Percentiles rank a stretch among this genome's conserved stretches.
These are phyloP conservation scores for Coemansia sp. DNA, from an alignment of 371 early-diverging fungal species.

Conservation along the genomic window DNA sequence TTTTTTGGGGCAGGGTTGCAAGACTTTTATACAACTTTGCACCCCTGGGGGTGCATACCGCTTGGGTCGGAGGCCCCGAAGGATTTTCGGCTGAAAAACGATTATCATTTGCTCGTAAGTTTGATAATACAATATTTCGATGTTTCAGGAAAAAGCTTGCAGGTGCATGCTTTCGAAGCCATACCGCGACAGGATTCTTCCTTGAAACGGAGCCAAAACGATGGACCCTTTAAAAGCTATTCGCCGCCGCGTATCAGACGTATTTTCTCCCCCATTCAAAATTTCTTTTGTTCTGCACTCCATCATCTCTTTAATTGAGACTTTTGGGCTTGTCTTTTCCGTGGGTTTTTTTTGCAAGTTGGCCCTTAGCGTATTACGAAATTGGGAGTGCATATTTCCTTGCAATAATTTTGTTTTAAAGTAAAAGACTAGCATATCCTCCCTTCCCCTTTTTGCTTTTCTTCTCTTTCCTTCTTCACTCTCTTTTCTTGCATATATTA, in stretches of 20 bases:
- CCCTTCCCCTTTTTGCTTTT: neutral
- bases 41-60: neutral
- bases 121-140: conserved; percentile 1
- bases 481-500: neutral
- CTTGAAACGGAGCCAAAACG: neutral
- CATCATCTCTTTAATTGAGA: neutral
- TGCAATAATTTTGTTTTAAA: neutral
- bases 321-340: neutral
- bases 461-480: neutral
- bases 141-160: neutral
- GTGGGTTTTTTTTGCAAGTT: neutral
- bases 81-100: neutral
- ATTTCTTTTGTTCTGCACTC: neutral
- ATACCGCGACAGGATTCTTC: neutral
- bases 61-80: neutral
- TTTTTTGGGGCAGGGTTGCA: neutral
- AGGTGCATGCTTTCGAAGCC: neutral
- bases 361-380: neutral
- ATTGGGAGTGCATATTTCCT: neutral
- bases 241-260: neutral
- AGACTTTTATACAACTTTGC: neutral
- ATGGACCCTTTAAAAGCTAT: neutral
- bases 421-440: neutral
- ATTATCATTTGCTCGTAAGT: neutral
- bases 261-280: neutral